These are phyloP conservation scores for Fragilariopsis cylindrus DNA, from an alignment of 108 stramenopile genomes.

Conservation along the genomic window DNA sequence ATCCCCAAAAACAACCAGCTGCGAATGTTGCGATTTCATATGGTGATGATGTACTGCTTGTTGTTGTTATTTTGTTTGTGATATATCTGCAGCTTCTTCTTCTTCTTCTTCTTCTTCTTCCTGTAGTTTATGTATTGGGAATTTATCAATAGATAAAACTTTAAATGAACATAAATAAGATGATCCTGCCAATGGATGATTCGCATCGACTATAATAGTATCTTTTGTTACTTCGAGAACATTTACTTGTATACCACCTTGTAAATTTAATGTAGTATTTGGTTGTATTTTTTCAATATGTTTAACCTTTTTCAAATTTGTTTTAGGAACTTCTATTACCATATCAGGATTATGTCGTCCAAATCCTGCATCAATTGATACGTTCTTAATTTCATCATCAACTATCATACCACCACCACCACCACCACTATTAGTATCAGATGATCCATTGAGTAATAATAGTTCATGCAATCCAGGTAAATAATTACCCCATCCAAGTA, in stretches of 20 bases:
- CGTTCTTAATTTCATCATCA: constrained; percentile 39
- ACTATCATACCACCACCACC: constrained; percentile 32
- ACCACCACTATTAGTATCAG: too few species aligned
- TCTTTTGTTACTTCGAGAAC: constrained; percentile 41
- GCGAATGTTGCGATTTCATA: constrained; percentile 73
- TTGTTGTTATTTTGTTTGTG: not conserved
- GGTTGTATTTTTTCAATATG: constrained; percentile 28
- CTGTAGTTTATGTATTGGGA: constrained; percentile 21
- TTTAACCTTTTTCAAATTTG: constrained; percentile 22
- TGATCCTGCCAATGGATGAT: constrained; percentile 72
- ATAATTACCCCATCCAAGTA: constrained; percentile 69
- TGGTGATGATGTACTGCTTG: not conserved
- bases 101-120: not conserved
- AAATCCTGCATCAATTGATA: constrained; percentile 72
- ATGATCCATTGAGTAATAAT: not conserved
- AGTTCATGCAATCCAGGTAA: constrained; percentile 68
- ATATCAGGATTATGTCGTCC: constrained; percentile 52
- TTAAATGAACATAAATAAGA: constrained; percentile 55
- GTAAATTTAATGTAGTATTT: constrained; percentile 45
- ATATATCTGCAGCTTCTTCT: not conserved
- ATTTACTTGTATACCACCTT: constrained; percentile 44
- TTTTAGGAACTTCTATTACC: constrained; percentile 45
- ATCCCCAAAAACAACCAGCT: constrained; percentile 89
- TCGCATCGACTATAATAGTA: constrained; percentile 71
- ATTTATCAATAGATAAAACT: constrained; percentile 42